Evolutionary conservation across 192 early-diverging fungal species (phyloP), one percentile per base, ranked within the genome.

Genomic region (Coemansia sp.): DNA sequence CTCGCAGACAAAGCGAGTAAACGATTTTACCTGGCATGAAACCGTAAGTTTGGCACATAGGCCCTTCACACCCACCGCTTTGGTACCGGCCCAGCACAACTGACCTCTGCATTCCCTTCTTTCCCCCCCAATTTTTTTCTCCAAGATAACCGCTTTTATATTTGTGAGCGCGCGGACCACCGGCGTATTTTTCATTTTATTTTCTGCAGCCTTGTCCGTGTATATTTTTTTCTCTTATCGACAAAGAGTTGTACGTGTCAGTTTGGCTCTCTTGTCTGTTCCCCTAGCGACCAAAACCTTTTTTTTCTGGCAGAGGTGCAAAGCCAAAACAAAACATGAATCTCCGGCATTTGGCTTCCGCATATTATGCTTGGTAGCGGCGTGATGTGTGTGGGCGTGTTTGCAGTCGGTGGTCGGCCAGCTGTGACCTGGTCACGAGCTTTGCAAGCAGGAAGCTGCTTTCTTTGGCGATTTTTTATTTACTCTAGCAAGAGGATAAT

Each of bases 1-100:
- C 69, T 64, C 79, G 22, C 60, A 61, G 56, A 28, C 70, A 28
- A 69, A 50, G 14, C 34, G 61, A 30, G 63, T 61, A 16, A 63
- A 67, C 38, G 70, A 68, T 61, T 82, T 82, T 82, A 66, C 69
- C 45, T 82, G 79, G 79, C 79, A 82, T n/a, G 79, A 82, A 69
- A 82, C 73, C 7, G 79, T 82, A 82, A 73, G 77, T 38, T 38
- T 16, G 29, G 31, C 18, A 16, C 55, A 56, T 56, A 29, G 30
- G 14, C 42, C 42, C 17, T 12, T 45, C 14, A 45, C 42, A 45
- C 17, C 42, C 42, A 45, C 12, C 5, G 42, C 42, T 3, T 45
- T 45, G 42, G 42, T 45, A 45, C 42, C 12, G 42, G 42, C 12
- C 17, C 42, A 45, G 7, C 12, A 5, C 42, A 45, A 16, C 14